Conservation (phyloP, 768 basidiomycete species). For the Pleurotus platypus region DNA sequence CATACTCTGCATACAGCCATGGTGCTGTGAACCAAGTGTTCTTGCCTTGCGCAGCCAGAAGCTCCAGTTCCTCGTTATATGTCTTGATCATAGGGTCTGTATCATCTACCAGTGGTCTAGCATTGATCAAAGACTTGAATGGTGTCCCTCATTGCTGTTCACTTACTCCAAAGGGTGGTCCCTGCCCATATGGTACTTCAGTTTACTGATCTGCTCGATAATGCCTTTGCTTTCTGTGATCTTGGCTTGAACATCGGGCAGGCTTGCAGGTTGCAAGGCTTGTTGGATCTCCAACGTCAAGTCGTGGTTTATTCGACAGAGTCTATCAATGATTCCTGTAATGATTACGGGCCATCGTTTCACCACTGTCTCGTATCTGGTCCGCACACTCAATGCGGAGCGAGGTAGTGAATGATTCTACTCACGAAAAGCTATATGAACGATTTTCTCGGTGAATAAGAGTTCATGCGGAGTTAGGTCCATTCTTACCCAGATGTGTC, state of each 20-base stretch:
- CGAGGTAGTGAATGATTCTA: constrained; percentile 4
- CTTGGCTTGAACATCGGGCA: constrained; percentile 31
- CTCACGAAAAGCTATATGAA: constrained; percentile 59
- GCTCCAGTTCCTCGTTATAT: constrained; percentile 76
- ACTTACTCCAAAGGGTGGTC: constrained; percentile 67
- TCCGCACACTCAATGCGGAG: neutral
- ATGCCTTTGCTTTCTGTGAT: constrained; percentile 76
- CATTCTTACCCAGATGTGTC: constrained; percentile 56
- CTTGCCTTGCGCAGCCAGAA: constrained; percentile 39
- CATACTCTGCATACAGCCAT: constrained; percentile 96
- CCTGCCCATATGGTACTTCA: constrained; percentile 89
- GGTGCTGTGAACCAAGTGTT: constrained; percentile 90
- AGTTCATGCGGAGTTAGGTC: no score
- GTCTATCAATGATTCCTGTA: constrained; percentile 71
- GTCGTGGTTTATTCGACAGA: constrained; percentile 68
- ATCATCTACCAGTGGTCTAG: constrained; percentile 70
- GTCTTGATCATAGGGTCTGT: constrained; percentile 62
- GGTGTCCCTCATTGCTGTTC: neutral
- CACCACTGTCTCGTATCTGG: constrained; percentile 74
- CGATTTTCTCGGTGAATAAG: neutral
- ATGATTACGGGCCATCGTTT: constrained; percentile 85
- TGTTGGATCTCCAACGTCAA: constrained; percentile 39
- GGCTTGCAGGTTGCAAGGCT: constrained; percentile 14
- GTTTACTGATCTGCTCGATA: constrained; percentile 65
- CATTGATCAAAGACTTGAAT: neutral